Conservation (phyloP, 805 yeast species). For the Scheffersomyces coipomensis region DNA sequence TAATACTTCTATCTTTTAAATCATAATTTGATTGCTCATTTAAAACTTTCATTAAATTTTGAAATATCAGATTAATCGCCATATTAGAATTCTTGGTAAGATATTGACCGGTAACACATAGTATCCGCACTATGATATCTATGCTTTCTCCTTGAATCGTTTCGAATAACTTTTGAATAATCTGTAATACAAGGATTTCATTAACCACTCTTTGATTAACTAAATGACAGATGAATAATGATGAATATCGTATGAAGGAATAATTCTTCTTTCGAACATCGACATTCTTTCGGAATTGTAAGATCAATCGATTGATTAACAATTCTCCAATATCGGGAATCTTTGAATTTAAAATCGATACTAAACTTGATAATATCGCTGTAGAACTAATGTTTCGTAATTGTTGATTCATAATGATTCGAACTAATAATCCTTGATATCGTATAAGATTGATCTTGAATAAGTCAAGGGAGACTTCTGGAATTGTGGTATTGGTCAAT, state of each 20-base stretch:
- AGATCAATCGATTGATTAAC: conserved; percentile 49
- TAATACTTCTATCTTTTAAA: conserved; percentile 39
- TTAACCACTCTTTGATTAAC: conserved; percentile 56
- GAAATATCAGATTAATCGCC: conserved; percentile 53
- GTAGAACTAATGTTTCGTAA: conserved; percentile 36
- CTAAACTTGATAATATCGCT: conserved; percentile 54
- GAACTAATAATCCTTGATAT: conserved; percentile 61
- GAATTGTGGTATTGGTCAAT: conserved; percentile 46
- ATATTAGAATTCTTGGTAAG: conserved; percentile 41
- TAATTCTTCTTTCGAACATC: conserved; percentile 50
- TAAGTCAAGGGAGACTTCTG: conserved; percentile 45
- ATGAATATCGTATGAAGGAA: conserved; percentile 2
- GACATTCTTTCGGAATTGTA: conserved; percentile 54
- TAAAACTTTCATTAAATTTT: conserved; percentile 57
- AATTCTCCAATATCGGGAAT: conserved; percentile 69
- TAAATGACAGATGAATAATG: conserved; percentile 56
- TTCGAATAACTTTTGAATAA: conserved; percentile 32
- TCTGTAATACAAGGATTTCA: conserved; percentile 31
- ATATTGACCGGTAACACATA: conserved; percentile 52
- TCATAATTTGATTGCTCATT: conserved; percentile 47
- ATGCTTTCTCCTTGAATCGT: conserved; percentile 56
- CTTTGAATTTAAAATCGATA: conserved; percentile 61
- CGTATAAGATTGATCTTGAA: conserved; percentile 58
- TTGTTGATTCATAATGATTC: conserved; percentile 56
- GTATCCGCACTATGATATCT: conserved; percentile 49